Evolutionary conservation across 495 filamentous ascomycete species (phyloP), one percentile per base, ranked within the genome.

Genomic region (Aspergillus saccharolyticus): DNA sequence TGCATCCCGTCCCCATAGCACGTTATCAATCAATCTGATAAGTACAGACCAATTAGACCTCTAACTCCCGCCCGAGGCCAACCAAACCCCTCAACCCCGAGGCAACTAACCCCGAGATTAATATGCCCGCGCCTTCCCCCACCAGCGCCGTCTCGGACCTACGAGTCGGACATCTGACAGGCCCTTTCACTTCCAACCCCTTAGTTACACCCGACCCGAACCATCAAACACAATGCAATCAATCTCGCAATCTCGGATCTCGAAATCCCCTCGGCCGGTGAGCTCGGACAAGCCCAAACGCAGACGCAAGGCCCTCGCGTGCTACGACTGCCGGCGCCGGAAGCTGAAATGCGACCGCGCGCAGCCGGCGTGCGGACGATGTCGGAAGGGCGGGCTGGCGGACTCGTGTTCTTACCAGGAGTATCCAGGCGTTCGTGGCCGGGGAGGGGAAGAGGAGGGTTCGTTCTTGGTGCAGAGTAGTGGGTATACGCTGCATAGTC

Each of bases 301-400:
- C 43, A 56, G 56, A 33, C 52, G 67, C 21, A 70, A 66, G 30
- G 52, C 63, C 14, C 61, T 70, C 28, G 61, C 72, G 2, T 75
- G 72, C 57, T 58, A 67, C 19, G 63, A 70, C 42, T 76, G 72
- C 54, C 61, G 71, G 21, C 60, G 59, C 8, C 70, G 70, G 18
- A 76, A 76, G 51, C 53, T 76, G 17, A 65, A 57, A 44, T 75
- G 71, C 44, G 73, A 75, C 52, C 68, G 68, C 18, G 54, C 50
- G 21, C 63, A 64, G 12, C 72, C 72, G 9, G 61, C 65, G 16
- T 76, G 71, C 61, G 64, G 59, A 18, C 67, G 67, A 22, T 76
- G 70, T 55, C 64, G 63, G 17, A 70, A 68, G 42, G 54, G 57
- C 33, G 63, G 63, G 39, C 60, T 60, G 19, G 55, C 63, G 7